Base-by-base conservation (phyloP, 169 alveolate genomes). In the Plasmodium yoelii region DNA sequence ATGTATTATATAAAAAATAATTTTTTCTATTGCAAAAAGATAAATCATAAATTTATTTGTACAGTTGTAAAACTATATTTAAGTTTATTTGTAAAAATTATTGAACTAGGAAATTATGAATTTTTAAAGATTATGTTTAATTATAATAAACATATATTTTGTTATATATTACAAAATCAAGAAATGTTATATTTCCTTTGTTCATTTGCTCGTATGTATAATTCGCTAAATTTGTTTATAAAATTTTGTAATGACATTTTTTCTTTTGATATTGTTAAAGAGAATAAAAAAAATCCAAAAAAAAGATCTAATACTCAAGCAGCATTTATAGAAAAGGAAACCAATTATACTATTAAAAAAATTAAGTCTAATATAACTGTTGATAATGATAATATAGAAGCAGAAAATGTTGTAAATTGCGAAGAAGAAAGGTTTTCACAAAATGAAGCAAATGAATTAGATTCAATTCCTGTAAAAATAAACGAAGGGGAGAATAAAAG, bases 71-170 rank as follows among this genome's bases (percentile, higher is more conserved):
- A 69, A 24, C 44, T 84, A 73, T 84, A 69, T 63, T 24, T 84
- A 69, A 84, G 91, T 63, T 46, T 70, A 57, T 57, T 84, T 6
- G 60, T 84, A 53, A 84, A 84, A 57, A 84, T 84, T 44, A 84
- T 84, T 10, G 91, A 84, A 47, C 26, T 84, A 9, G 91, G 91
- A 9, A 84, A 84, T 46, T 84, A 56, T 44, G 91, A 84, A 59
- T 69, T 57, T 84, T 39, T 84, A 44, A 84, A 84, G 46, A 84
- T 84, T 1, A 51, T 84, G 26, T 84, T 56, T 71, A 84, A 84
- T 69, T 84, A 84, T 26, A 84, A 84, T 44, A 69, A 69, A 24
- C n/a, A 60, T 13, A 55, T 84, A 44, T 84, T 84, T 69, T 69
- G 87, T 15, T 84, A 84, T 63, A 84, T 84, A n/a, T 19, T 84